Conservation (phyloP, 768 basidiomycete genomes). For the Cyathus striatus region DNA sequence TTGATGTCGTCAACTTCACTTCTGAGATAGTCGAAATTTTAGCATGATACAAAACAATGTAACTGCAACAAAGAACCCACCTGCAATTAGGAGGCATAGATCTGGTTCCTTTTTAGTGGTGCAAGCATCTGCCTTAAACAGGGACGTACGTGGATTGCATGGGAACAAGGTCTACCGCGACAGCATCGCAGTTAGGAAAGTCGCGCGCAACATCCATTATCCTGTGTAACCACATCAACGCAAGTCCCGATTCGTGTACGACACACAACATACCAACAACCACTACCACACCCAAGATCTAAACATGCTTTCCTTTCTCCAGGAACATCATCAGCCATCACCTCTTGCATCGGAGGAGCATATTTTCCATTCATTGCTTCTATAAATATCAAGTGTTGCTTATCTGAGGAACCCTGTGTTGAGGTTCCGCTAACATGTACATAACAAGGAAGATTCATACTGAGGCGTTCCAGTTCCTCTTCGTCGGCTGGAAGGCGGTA, state of each 20-base stretch:
- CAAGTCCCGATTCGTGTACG: too few species aligned
- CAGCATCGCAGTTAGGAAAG: constrained; percentile 61
- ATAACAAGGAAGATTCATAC: constrained; percentile 29
- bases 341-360: constrained; percentile 47
- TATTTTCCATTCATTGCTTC: constrained; percentile 60
- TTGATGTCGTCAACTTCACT: constrained; percentile 76
- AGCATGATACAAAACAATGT: neutral
- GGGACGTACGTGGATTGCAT: constrained; percentile 62
- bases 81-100: neutral
- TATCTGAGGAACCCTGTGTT: constrained; percentile 34
- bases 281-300: constrained; percentile 79
- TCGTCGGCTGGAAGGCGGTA: constrained; percentile 78
- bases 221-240: constrained; percentile 47
- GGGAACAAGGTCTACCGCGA: constrained; percentile 77
- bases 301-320: constrained; percentile 59
- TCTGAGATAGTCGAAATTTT: constrained; percentile 23
- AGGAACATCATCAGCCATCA: constrained; percentile 55
- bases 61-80: constrained; percentile 3
- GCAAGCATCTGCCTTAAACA: neutral
- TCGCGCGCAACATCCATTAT: constrained; percentile 71
- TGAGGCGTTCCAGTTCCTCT: constrained; percentile 65
- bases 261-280: constrained; percentile 52
- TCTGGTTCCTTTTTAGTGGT: neutral
- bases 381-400: constrained; percentile 62
- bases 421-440: neutral